Evolutionary conservation across 2,329 filamentous ascomycete genomes (phyloP), one percentile per base, ranked within the genome.

Genomic region (Trichoderma asperellum): DNA sequence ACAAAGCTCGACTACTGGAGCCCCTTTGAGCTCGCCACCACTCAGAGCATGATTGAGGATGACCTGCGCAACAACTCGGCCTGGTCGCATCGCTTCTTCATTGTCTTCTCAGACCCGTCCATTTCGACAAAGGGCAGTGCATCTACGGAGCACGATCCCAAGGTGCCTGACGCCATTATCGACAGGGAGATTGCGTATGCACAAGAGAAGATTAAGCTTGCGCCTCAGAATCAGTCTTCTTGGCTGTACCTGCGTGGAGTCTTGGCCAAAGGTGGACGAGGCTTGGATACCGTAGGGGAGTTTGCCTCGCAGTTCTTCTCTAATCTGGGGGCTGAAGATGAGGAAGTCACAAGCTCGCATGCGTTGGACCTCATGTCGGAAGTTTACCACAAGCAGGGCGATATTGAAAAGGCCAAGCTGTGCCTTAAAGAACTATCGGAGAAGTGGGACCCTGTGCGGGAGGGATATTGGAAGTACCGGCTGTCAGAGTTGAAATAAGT

Each of bases 11-110:
- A 89, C 78, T 91, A 82, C 84, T 97, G 80, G 86, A 88, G 73
- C 82, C 89, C 91, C 79, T 84, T 85, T 59, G 89, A 99, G 84
- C 83, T 96, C 24, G 80, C 83, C 63, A 89, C 90, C 70, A 88
- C 93, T 40, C 91, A 96, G 77, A 81, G 81, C 49, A 86, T 97
- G 79, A 87, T 99, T 69, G 84, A 88, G 69, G 83, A 88, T 40
- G 96, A 99, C 79, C 89, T 98, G 70, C 88, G 94, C 76, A 99
- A 99, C 83, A 99, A 99, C 80, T 96, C 92, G 56, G 96, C 95
- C 18, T 99, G 96, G 96, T 96, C 95, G 73, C 95, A 99, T 83
- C 90, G 96, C 63, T 98, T 96, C 85, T 97, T 95, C 79, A 79
- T 98, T n/a, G 89, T 95, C 21, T 97, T 97, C 73, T 86, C 87